Evolutionary conservation across 371 early-diverging fungal genomes (phyloP), one percentile per base, ranked within the genome.

Genomic region (Phascolomyces articulosus): DNA sequence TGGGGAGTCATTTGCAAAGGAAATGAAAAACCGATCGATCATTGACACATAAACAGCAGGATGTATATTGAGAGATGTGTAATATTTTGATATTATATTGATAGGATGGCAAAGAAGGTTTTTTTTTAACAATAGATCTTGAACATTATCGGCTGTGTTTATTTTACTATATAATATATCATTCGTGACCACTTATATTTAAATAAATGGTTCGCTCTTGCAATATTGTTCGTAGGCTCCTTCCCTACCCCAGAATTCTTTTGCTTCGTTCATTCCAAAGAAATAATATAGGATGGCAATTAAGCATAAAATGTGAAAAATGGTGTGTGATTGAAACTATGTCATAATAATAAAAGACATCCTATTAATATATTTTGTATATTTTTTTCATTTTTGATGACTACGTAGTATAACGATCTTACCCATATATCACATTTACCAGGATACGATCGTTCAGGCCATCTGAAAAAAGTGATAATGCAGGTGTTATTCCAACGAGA

Each of bases 261-360:
- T 11, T 51, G 51, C 51, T 51, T 51, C 6, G 7, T 23, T 10
- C 51, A 51, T 51, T 51, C 23, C 51, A 2, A 3, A 9, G 15
- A 23, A 51, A 24, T 51, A 51, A 51, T 8, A 20, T 20, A 51
- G 11, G n/a, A 51, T 51, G 4, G 51, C 44, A 44, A 15, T 13
- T 15, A 44, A n/a, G 2, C 44, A 44, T 4, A 44, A 8, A 6
- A 51, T 51, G 23, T 51, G 51, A 51, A 51, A 51, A 23, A 51
- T 51, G 6, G 51, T 24, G 15, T 51, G 51, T 20, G 51, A 51
- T n/a, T 51, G 51, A 51, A 51, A 51, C 51, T 51, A 51, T 24
- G 6, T 18, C n/a, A 49, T n/a, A 31, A 31, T 6, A 31, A 6
- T 31, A 31, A 31, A 31, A 31, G 3, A 31, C 9, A 31, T 31